Evolutionary conservation across 2,329 filamentous ascomycete species (phyloP).

Genomic region (Neonectria magnoliae): DNA sequence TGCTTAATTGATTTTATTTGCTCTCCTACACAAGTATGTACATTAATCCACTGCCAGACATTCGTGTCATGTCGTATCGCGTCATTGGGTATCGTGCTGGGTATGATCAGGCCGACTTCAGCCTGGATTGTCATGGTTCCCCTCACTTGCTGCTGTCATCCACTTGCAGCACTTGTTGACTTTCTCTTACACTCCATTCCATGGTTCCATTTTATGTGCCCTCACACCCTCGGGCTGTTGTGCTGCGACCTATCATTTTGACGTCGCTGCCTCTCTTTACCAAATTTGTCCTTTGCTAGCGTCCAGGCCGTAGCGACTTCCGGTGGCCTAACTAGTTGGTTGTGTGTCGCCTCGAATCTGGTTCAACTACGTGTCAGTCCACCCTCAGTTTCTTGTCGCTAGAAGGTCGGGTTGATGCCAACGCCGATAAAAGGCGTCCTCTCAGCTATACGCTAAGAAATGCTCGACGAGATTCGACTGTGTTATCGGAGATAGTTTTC

Average conservation of each 20-base stretch:
- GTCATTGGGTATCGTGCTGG: constrained; percentile 22
- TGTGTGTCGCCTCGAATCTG: too few relatives aligned
- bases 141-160: not conserved
- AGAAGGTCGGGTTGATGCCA: too few relatives aligned
- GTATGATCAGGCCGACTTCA: constrained; percentile 2
- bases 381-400: not conserved
- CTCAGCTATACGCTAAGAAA: not conserved
- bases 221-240: not conserved
- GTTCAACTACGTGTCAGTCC: not conserved
- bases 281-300: not conserved
- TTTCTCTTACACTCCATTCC: not conserved
- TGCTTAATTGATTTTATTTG: constrained; percentile 17
- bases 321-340: not conserved
- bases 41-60: constrained; percentile 10
- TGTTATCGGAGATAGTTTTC: not conserved
- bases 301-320: not conserved
- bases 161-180: not conserved
- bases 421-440: not conserved
- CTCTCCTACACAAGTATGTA: constrained; percentile 3
- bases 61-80: constrained; percentile 17
- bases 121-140: constrained; percentile 7
- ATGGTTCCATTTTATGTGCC: not conserved
- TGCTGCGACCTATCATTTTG: not conserved
- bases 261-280: not conserved
- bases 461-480: not conserved